Evolutionary conservation across 2,329 filamentous ascomycete genomes (phyloP).

Genomic region (Trichoderma pleuroti): DNA sequence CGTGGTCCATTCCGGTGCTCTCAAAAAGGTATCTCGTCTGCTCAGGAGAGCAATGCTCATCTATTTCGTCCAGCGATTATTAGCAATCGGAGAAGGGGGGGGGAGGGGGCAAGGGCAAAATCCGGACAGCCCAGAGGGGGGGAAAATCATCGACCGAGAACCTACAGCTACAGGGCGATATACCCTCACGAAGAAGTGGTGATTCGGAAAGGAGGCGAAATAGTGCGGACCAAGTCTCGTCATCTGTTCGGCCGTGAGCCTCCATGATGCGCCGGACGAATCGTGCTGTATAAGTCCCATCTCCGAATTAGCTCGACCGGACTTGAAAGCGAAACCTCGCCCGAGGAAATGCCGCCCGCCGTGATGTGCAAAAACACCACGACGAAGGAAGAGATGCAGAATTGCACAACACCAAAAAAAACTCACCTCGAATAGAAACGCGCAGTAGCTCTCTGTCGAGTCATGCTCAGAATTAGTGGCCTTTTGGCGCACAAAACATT

Average conservation of each 20-base stretch:
- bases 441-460: conserved; percentile 42
- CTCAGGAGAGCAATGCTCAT: conserved; percentile 48
- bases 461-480: conserved; percentile 29
- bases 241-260: conserved; percentile 36
- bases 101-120: neutral
- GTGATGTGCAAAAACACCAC: neutral
- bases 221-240: conserved; percentile 42
- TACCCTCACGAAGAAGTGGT: conserved; percentile 56
- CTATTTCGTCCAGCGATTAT: conserved; percentile 28
- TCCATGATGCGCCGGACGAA: conserved; percentile 39
- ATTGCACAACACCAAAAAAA: neutral
- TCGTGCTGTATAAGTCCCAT: conserved; percentile 40
- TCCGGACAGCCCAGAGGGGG: neutral
- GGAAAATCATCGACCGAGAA: conserved; percentile 13
- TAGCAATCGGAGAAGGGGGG: neutral
- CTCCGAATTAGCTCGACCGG: neutral
- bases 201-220: conserved; percentile 51
- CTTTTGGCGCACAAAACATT: conserved; percentile 44
- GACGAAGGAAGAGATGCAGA: neutral
- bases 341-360: neutral
- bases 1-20: conserved; percentile 48
- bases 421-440: conserved; percentile 54
- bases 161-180: conserved; percentile 53
- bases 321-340: neutral
- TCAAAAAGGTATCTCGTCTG: conserved; percentile 49